Evolutionary conservation across 257 asterid genomes (phyloP), one percentile per base, ranked within the genome.

Genomic region (Solanum acaule): DNA sequence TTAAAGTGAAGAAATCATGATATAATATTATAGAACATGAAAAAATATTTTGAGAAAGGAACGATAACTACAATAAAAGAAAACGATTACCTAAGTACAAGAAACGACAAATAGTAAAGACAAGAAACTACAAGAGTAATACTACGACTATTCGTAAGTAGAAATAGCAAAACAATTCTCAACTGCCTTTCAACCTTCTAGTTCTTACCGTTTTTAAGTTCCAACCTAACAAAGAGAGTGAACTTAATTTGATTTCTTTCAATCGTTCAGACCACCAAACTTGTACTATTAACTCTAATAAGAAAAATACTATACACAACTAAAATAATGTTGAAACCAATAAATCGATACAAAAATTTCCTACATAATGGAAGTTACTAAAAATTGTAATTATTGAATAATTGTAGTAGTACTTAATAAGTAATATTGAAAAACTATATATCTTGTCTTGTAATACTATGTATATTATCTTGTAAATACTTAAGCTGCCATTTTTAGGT

Each of bases 121-220:
- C 11, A 22, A 59, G 0, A 59, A 59, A 59, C 0, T 59, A 59
- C 0, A 59, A 0, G 2, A 3, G 6, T 22, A 56, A 22, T 59
- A 3, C 25, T 59, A 56, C 0, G 12, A 59, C 12, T 2, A 59
- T 59, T 8, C 9, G 4, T 52, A 6, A 18, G 63, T 6, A 52
- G 10, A 6, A 20, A 52, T 52, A 52, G 10, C 63, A 7, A 52
- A 52, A 52, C 61, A 52, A 52, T 20, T 52, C 63, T 52, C n/a
- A 52, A 52, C 63, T 6, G 8, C 63, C n/a, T 52, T 52, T 18
- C 4, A 52, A 6, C 63, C 6, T 46, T 13, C 56, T 0, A 5
- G 0, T 14, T 14, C 63, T 52, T 52, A 52, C 10, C 9, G 23
- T 0, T 52, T 52, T 6, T 6, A 52, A 52, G 61, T 18, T 56